These are phyloP conservation scores for Parastagonospora avenae DNA, from an alignment of 2,329 filamentous ascomycete species.

Conservation along the genomic window DNA sequence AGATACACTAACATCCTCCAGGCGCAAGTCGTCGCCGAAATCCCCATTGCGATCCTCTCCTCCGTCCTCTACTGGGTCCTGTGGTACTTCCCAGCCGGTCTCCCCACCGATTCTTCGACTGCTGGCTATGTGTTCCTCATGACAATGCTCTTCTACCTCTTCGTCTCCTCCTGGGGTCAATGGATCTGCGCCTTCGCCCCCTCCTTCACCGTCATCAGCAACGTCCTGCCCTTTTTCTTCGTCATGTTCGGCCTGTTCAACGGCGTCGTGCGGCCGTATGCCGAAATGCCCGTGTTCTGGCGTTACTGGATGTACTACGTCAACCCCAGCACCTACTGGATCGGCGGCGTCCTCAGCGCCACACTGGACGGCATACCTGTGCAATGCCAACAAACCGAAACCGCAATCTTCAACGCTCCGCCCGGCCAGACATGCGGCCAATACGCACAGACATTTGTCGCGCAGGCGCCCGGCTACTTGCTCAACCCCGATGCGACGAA, in stretches of 20 bases:
- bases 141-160: slow-evolving; percentile 77
- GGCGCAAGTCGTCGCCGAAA: slow-evolving; percentile 73
- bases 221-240: slow-evolving; percentile 78
- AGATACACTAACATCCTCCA: neutral
- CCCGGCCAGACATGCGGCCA: slow-evolving; percentile 65
- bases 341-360: slow-evolving; percentile 70
- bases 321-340: slow-evolving; percentile 74
- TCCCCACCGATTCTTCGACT: slow-evolving; percentile 67
- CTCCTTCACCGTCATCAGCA: slow-evolving; percentile 77
- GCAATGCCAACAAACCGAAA: slow-evolving; percentile 58
- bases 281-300: slow-evolving; percentile 71
- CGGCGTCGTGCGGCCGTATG: slow-evolving; percentile 74
- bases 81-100: slow-evolving; percentile 78
- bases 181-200: slow-evolving; percentile 86
- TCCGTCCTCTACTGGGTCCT: slow-evolving; percentile 72
- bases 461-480: slow-evolving; percentile 64
- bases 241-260: slow-evolving; percentile 79
- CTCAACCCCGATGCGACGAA: slow-evolving; percentile 63
- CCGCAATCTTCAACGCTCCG: slow-evolving; percentile 69
- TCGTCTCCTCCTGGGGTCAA: slow-evolving; percentile 77
- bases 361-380: slow-evolving; percentile 60
- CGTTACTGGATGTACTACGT: slow-evolving; percentile 72
- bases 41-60: slow-evolving; percentile 70
- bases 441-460: slow-evolving; percentile 68
- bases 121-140: slow-evolving; percentile 81